A percentile compares a stretch with the other conserved stretches of the same genome.
Conservation (phyloP, 257 asterid species). For the Lantana camara region DNA sequence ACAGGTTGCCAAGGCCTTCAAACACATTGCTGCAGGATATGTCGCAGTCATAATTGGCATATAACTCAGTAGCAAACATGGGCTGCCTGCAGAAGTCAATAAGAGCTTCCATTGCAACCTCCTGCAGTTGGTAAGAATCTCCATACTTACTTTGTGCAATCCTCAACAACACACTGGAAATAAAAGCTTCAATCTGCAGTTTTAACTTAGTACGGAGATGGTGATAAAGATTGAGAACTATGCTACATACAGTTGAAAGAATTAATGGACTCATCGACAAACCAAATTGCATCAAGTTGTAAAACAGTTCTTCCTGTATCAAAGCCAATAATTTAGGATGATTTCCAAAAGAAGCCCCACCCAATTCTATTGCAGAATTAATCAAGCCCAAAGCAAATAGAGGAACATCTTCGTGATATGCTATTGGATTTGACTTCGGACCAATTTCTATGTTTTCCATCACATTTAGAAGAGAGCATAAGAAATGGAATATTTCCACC, state of each 20-base stretch:
- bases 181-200: constrained; percentile 86
- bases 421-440: constrained; percentile 73
- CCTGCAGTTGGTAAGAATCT: constrained; percentile 91
- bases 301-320: constrained; percentile 89
- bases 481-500: constrained; percentile 89
- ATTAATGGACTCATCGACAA: constrained; percentile 92
- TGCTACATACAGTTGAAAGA: constrained; percentile 92
- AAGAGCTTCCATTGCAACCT: constrained; percentile 96
- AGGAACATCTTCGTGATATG: constrained; percentile 96
- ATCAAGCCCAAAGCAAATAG: constrained; percentile 91
- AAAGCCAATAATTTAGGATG: constrained; percentile 78
- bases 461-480: constrained; percentile 86
- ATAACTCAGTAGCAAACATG: constrained; percentile 74
- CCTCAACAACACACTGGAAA: constrained; percentile 78
- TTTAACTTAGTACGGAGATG: constrained; percentile 80
- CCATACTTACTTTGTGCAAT: constrained; percentile 82
- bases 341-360: constrained; percentile 70
- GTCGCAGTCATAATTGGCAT: constrained; percentile 91
- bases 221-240: constrained; percentile 89
- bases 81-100: constrained; percentile 96
- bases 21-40: constrained; percentile 79
- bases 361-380: constrained; percentile 84
- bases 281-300: constrained; percentile 89
- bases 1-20: constrained; percentile 78
- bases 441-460: constrained; percentile 74